Evolutionary conservation across 2,329 filamentous ascomycete genomes (phyloP), one percentile per base, ranked within the genome.

Genomic region (Colletotrichum sp.): DNA sequence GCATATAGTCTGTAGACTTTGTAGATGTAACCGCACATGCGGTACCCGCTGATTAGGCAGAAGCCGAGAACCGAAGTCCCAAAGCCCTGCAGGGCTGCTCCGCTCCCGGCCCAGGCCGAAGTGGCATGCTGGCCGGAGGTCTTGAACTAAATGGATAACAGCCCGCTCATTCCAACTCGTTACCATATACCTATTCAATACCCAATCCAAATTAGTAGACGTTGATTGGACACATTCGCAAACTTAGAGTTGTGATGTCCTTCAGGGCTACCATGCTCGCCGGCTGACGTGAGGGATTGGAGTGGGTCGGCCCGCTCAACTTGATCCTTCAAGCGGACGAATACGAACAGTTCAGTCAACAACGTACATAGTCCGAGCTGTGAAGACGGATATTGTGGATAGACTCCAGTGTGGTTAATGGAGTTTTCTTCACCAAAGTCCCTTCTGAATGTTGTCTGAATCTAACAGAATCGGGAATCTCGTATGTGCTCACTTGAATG

Each of bases 221-320:
- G 5, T 9, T 6, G 30, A 63, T 19, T 63, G 28, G 60, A 8
- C 9, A 25, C 27, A 63, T 0, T n/a, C 60, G 11, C 12, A 34
- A 0, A 63, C 1, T 6, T 22, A 22, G 32, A 63, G 60, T 63
- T 59, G 8, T 63, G 60, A 63, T 22, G 19, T 16, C 30, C 32
- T 34, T n/a, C n/a, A 63, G 60, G 27, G 60, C 30, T 63, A 5
- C 19, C 60, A 28, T 63, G 60, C n/a, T 25, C 60, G 30, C 2
- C 60, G 30, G 27, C 60, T 63, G 60, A 63, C 30, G 60, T 63
- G 60, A 36, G 60, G 27, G 28, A 63, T 9, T 25, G 30, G 6
- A 36, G 60, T 32, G 28, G 60, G 60, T 36, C 28, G 32, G 11
- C 30, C 32, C 30, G 60, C n/a, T 30, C 60, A 19, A 36, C 30